Base-by-base conservation (phyloP, 257 asterid species). In the Gentiana dahurica region DNA sequence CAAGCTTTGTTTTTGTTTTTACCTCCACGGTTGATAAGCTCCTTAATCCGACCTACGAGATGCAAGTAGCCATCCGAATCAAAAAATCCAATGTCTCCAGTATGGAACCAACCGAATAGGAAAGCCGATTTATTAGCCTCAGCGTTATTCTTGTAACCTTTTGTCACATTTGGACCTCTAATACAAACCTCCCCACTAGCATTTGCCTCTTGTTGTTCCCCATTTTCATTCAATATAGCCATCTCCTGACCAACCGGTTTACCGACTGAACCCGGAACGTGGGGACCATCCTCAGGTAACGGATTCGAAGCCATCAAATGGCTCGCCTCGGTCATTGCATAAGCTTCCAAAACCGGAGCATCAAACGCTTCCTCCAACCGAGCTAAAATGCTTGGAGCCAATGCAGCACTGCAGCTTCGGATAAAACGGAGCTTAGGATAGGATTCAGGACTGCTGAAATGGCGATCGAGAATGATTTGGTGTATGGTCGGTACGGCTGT, bases 401-500 rank as follows among this genome's bases (percentile, higher is more conserved):
- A 58, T 2, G 99, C 85, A 0, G 99, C 97, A 51, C 99, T 92
- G 67, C 99, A 92, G 84, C 99, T 92, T 50, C 99, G 75, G 54
- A 92, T 88, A 69, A 92, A 88, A 57, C 95, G 81, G 46, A 92
- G 95, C 64, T 86, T 85, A 4, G 95, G 99, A 71, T 88, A 85
- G 7, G 8, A 69, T 1, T 79, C 65, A 5, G 95, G 97, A 10
- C 44, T 79, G 68, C 64, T 74, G 32, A 77, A 65, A 64, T 92
- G 95, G 67, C 95, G 87, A 2, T 92, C 95, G 36, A 88, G 75
- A 59, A 92, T 71, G 75, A 92, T 92, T 48, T 92, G 99, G 65
- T 92, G 99, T 0, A 92, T 81, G 9, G 99, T 92, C 8, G 99
- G 99, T 48, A 92, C 99, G 1, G 99, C 97, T 0, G 97, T 92